A percentile compares a stretch with the other conserved stretches of the same genome.
These are phyloP conservation scores for Xerocomellus amylosporus DNA, from an alignment of 768 basidiomycete species.

Conservation along the genomic window DNA sequence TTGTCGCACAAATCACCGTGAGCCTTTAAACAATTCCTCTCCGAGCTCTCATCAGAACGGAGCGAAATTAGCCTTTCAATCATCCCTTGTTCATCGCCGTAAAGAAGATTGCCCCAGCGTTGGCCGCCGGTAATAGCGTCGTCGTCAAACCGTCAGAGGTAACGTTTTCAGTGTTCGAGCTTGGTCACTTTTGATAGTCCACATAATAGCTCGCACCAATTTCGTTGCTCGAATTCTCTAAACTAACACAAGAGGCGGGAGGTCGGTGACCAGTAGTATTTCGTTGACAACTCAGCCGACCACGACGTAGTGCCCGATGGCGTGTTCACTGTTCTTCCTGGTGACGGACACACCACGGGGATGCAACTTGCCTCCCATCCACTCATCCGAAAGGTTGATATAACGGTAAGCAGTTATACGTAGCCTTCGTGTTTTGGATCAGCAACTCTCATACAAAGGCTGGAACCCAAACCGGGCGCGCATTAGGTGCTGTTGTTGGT, in stretches of 20 bases:
- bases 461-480: conserved; percentile 74
- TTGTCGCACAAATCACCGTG: conserved; percentile 87
- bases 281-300: background rate
- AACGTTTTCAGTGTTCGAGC: background rate
- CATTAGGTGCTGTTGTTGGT: conserved; percentile 70
- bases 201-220: conserved; percentile 64
- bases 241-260: conserved; percentile 62
- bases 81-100: conserved; percentile 86
- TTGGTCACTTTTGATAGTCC: background rate
- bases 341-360: conserved; percentile 64
- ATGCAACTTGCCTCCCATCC: conserved; percentile 63
- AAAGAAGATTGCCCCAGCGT: conserved; percentile 84
- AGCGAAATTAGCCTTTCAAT: conserved; percentile 66
- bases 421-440: background rate
- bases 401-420: conserved; percentile 55
- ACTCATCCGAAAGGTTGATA: conserved; percentile 73
- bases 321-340: conserved; percentile 72
- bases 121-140: conserved; percentile 83
- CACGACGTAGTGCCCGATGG: conserved; percentile 62
- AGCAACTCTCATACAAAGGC: conserved; percentile 43
- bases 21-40: conserved; percentile 13
- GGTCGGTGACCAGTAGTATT: conserved; percentile 38
- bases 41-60: background rate
- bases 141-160: conserved; percentile 83
- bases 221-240: conserved; percentile 73